Conservation (phyloP, 2,329 filamentous ascomycete species). For the Chaetomium sp. region DNA sequence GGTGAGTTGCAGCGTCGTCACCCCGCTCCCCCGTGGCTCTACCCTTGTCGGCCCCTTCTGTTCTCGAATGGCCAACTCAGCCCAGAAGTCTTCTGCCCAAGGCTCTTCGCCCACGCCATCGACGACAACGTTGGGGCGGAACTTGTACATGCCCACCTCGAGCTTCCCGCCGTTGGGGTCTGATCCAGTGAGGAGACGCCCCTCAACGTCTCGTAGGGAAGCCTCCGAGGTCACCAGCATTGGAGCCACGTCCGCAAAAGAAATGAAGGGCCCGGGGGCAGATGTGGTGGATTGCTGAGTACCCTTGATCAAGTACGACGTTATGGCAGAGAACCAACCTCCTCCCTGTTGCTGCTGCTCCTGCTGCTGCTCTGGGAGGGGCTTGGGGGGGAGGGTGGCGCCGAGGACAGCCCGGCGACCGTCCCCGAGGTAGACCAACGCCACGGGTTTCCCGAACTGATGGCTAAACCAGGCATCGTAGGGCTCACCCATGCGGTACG, state of each 20-base stretch:
- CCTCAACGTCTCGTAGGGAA: conserved; percentile 61
- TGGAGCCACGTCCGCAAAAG: conserved; percentile 69
- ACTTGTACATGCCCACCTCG: conserved; percentile 58
- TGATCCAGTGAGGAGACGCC: conserved; percentile 42
- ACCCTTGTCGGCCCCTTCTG: background rate
- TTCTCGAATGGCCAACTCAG: conserved; percentile 43
- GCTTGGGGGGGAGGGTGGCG: conserved; percentile 38
- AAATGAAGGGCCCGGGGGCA: conserved; percentile 45
- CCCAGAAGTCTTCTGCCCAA: conserved; percentile 71
- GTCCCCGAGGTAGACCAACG: conserved; percentile 59
- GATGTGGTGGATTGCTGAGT: conserved; percentile 8
- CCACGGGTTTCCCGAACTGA: conserved; percentile 55
- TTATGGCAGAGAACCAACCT: conserved; percentile 12
- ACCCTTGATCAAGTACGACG: conserved; percentile 17
- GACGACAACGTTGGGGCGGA: conserved; percentile 67
- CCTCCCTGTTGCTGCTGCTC: background rate
- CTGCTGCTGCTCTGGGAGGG: conserved; percentile 5
- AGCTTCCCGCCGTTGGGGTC: conserved; percentile 12
- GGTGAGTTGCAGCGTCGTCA: conserved; percentile 49
- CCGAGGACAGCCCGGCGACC: conserved; percentile 57
- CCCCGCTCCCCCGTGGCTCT: background rate
- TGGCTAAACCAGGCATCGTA: conserved; percentile 62
- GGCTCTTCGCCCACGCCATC: conserved; percentile 43
- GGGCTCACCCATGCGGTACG: conserved; percentile 55
- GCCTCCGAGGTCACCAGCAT: conserved; percentile 65